Percentiles rank a stretch among this genome's conserved stretches.
phyloP scores from a whole-genome alignment of 1,284 basidiomycete species.

The Ganoderma resinaceum region DNA sequence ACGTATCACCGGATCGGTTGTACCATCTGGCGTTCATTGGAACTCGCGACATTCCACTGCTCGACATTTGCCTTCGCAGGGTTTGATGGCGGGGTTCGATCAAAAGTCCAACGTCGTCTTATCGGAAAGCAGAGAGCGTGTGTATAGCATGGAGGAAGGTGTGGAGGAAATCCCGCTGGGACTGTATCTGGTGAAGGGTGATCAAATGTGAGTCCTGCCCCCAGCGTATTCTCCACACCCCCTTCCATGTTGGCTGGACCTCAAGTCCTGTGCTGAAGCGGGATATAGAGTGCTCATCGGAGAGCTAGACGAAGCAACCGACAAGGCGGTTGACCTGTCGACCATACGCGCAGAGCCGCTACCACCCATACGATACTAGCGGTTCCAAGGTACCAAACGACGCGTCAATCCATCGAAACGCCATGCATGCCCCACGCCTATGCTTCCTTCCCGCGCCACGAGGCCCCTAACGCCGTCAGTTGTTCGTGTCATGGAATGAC shows the following conservation, averaged over 20 bases:
- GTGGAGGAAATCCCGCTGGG: conserved; percentile 97
- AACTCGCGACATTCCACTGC: too few species aligned
- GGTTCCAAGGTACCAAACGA: not conserved
- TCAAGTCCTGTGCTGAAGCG: not conserved
- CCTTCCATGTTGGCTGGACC: not conserved
- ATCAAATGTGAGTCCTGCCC: conserved; percentile 83
- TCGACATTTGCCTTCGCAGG: conserved; percentile 52
- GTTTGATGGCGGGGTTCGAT: conserved; percentile 89
- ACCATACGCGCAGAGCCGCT: conserved; percentile 90
- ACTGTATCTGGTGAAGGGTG: conserved; percentile 96
- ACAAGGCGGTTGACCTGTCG: conserved; percentile 81
- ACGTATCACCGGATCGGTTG: not conserved
- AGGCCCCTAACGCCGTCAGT: not conserved
- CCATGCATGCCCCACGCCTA: not conserved
- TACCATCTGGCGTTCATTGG: not conserved
- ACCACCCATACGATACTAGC: conserved; percentile 76
- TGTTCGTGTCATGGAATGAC: not conserved
- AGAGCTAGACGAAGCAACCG: conserved; percentile 88
- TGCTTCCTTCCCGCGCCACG: not conserved
- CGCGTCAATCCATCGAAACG: not conserved
- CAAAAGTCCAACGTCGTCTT: conserved; percentile 94
- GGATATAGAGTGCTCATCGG: conserved; percentile 82
- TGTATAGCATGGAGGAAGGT: conserved; percentile 54
- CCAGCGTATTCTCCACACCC: not conserved
- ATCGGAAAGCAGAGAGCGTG: conserved; percentile 87